Percentiles rank a stretch among this genome's conserved stretches.
phyloP scores from a whole-genome alignment of 1,284 basidiomycete genomes.

The Pisolithus thermaeus region DNA sequence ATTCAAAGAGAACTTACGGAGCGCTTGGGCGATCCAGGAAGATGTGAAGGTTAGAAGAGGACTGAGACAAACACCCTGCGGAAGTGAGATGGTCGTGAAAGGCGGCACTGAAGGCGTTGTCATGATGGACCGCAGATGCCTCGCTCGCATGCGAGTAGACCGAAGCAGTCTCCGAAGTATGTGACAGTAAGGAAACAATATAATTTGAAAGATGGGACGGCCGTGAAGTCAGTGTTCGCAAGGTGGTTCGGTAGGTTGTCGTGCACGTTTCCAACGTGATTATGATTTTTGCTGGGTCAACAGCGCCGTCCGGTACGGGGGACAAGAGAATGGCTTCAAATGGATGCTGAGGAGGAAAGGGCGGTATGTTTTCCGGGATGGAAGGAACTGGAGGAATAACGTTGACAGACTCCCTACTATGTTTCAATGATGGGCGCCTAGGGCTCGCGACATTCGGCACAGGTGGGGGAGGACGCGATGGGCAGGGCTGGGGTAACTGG shows the following conservation, averaged over 20 bases:
- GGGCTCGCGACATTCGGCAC: constrained; percentile 14
- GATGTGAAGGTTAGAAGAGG: constrained; percentile 52
- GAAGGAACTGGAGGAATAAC: constrained; percentile 37
- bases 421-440: constrained; percentile 41
- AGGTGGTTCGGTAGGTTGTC: constrained; percentile 53
- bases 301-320: constrained; percentile 38
- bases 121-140: constrained; percentile 18
- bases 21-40: constrained; percentile 76
- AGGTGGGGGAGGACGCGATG: constrained; percentile 34
- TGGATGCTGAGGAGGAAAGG: constrained; percentile 38
- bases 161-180: constrained; percentile 42
- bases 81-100: constrained; percentile 59
- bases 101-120: constrained; percentile 30
- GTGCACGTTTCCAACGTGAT: constrained; percentile 69
- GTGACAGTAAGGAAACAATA: constrained; percentile 42
- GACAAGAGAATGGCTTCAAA: constrained; percentile 66
- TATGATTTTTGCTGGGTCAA: constrained; percentile 57
- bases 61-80: constrained; percentile 45
- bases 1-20: constrained; percentile 48
- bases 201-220: constrained; percentile 60
- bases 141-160: constrained; percentile 45
- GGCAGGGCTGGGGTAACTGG: constrained; percentile 31
- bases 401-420: constrained; percentile 28
- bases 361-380: constrained; percentile 31
- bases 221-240: constrained; percentile 59